Evolutionary conservation across 129 eudicot genomes (phyloP).

Genomic region (Apium graveolens): DNA sequence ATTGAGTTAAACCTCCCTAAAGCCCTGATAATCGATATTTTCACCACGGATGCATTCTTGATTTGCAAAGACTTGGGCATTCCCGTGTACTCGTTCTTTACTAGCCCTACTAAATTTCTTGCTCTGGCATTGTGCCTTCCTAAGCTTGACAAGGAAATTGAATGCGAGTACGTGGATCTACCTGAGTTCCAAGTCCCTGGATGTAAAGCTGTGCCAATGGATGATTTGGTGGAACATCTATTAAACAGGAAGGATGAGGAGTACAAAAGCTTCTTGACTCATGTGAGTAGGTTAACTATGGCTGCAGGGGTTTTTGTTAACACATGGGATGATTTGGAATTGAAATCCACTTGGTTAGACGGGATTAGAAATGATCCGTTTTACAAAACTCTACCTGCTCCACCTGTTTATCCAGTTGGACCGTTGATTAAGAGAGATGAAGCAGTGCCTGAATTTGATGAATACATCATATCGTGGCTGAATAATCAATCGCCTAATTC

Average conservation of each 20-base stretch:
- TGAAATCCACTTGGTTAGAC: not conserved
- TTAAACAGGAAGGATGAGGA: slow-evolving; percentile 30
- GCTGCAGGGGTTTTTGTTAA: not conserved
- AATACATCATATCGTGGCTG: slow-evolving; percentile 36
- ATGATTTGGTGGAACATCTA: slow-evolving; percentile 28
- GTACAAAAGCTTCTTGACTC: slow-evolving; percentile 29
- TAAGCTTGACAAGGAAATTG: slow-evolving; percentile 26
- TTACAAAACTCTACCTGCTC: not conserved
- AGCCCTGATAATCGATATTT: not conserved
- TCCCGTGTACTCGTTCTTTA: not conserved
- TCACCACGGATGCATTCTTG: not conserved
- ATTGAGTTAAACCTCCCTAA: not conserved
- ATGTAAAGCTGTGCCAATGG: slow-evolving; percentile 21
- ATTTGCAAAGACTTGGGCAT: not conserved
- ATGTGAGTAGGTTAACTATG: slow-evolving; percentile 17
- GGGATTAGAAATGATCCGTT: not conserved
- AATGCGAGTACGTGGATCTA: slow-evolving; percentile 39
- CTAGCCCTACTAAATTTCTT: not conserved
- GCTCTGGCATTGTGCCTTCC: slow-evolving; percentile 25
- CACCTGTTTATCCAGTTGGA: not conserved
- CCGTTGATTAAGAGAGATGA: not conserved
- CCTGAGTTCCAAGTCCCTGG: slow-evolving; percentile 35
- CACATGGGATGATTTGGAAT: not conserved
- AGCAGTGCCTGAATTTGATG: slow-evolving; percentile 21
- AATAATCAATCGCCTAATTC: slow-evolving; percentile 21